Evolutionary conservation across 2,329 filamentous ascomycete species (phyloP), one percentile per base, ranked within the genome.

Genomic region (Pseudogymnoascus sp.): DNA sequence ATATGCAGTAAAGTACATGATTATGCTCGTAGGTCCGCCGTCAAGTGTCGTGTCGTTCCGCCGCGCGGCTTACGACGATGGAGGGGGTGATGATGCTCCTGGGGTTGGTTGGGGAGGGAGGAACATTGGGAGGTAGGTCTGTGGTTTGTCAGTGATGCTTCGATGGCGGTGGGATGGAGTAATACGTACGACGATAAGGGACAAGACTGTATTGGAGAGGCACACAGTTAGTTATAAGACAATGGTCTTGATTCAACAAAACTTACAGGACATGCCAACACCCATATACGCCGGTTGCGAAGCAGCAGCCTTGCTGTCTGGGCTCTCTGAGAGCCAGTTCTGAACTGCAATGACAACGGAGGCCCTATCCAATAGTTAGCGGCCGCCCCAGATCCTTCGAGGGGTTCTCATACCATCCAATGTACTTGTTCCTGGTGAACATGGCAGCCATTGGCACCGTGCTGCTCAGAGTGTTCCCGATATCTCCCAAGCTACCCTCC

Each of bases 391-490:
- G 6, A 51, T 28, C 21, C 8, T 4, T 28, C 45, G 13, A 1
- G 23, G 39, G 13, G n/a, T 11, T 16, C 57, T 74, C 79, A 66
- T 76, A 85, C 84, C 85, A 88, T 73, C 85, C 85, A 65, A 88
- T 78, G 72, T 85, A 95, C 83, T 90, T 90, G 79, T 96, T 96
- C 70, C 92, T 85, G 71, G 90, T 95, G 75, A 96, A 95, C 83
- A 96, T 96, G 68, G 93, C 93, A 65, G 91, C 92, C 93, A 97
- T 97, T 65, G 93, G 93, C 73, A 98, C 81, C 37, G 93, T 96
- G 73, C 88, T 93, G 28, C 83, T 80, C 63, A 88, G 73, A 28
- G 82, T 91, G 77, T 89, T 88, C 62, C 85, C 81, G 76, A 96
- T 84, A 73, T 96, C 92, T 65, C 77, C 76, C 23, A 51, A n/a